Percentiles rank a stretch among this genome's conserved stretches.
phyloP scores from a whole-genome alignment of 331 rosid genomes.

The Phaseolus coccineus region DNA sequence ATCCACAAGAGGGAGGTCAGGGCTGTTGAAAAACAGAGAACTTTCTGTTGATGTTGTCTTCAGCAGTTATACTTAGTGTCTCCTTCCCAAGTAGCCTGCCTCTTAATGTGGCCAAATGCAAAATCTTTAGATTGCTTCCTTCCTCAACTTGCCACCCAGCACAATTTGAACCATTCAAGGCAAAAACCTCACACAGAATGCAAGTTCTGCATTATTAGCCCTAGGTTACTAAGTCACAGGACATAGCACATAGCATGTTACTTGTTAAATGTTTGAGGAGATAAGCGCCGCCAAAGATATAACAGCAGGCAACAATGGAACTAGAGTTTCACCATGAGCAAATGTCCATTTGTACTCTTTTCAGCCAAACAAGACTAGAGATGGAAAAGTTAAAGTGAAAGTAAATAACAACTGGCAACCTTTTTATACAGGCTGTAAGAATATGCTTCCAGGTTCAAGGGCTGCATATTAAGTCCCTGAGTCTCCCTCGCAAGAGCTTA shows the following conservation, averaged over 20 bases:
- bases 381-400: neutral
- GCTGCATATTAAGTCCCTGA: slow-evolving; percentile 55
- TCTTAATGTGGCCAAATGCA: slow-evolving; percentile 72
- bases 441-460: slow-evolving; percentile 61
- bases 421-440: slow-evolving; percentile 53
- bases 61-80: slow-evolving; percentile 48
- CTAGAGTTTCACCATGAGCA: slow-evolving; percentile 15
- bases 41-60: slow-evolving; percentile 57
- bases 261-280: slow-evolving; percentile 26
- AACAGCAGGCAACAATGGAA: slow-evolving; percentile 37
- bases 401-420: slow-evolving; percentile 45
- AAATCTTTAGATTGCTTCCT: slow-evolving; percentile 48
- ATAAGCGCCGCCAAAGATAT: slow-evolving; percentile 13
- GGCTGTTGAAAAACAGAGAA: slow-evolving; percentile 62
- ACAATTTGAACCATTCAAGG: slow-evolving; percentile 24
- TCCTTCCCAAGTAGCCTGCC: slow-evolving; percentile 58
- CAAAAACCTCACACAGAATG: slow-evolving; percentile 26
- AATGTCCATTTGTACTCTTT: slow-evolving; percentile 21
- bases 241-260: neutral
- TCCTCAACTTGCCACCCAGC: slow-evolving; percentile 64
- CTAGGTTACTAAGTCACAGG: slow-evolving; percentile 20
- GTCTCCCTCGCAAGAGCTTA: slow-evolving; percentile 29
- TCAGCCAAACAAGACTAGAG: neutral
- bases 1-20: slow-evolving; percentile 39
- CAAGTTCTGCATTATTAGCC: slow-evolving; percentile 30